Base-by-base conservation (phyloP, 345 rosid genomes). In the Angophora floribunda region DNA sequence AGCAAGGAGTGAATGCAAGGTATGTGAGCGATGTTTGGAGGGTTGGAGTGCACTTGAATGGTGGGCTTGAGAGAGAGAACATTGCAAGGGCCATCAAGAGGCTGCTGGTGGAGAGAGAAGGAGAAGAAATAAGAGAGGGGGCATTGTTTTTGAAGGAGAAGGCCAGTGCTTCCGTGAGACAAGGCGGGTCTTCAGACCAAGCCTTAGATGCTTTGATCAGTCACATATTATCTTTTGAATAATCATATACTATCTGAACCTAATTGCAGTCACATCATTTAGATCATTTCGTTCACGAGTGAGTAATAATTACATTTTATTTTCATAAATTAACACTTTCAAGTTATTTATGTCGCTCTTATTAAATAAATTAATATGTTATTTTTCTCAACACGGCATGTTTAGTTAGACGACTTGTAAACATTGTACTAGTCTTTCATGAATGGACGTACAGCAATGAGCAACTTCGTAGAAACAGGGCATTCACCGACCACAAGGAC, bases 1-100 rank as follows among this genome's bases (percentile, higher is more conserved):
- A 97, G 91, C 97, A 96, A 78, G 86, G 16, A 75, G 91, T 91
- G 49, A 94, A 95, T 67, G 91, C 96, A 6, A 93, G 95, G 89
- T 93, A 89, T 41, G 85, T 93, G 47, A 89, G 90, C 51, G 90
- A 93, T 44, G 92, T 93, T 13, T 95, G 98, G 99, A 86, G 86
- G 82, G 90, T 93, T 9, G 98, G 99, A 45, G 30, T 94, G 80
- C 86, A 90, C 44, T 86, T 94, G 55, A 94, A 92, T 87, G 88
- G 79, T 36, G 90, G 61, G 52, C n/a, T 94, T 45, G 92, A 89
- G 86, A 93, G 89, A 85, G 88, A 55, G 55, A 91, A 91, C 61
- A 92, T 93, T 41, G 95, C 92, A 86, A 86, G 51, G 55, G 91
- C 90, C 14, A 61, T 96, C 45, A 91, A 82, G 87, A 91, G 86